Conservation (phyloP, 495 filamentous ascomycete genomes). For the Trichoderma virens region DNA sequence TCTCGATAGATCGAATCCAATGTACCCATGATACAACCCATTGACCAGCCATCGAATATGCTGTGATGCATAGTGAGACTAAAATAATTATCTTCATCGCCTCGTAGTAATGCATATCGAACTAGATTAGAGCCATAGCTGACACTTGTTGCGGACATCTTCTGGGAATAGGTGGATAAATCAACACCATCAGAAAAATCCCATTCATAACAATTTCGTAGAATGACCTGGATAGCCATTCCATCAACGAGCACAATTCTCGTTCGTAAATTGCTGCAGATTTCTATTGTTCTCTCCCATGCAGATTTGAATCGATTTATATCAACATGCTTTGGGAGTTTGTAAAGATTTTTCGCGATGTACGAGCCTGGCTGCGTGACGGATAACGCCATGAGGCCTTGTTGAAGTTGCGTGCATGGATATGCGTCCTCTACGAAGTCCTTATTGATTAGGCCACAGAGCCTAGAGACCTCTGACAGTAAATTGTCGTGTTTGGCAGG, state of each 20-base stretch:
- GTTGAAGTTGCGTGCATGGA: background rate
- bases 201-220: background rate
- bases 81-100: background rate
- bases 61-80: conserved; percentile 11
- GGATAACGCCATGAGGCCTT: conserved; percentile 36
- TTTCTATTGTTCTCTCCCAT: background rate
- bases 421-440: conserved; percentile 4
- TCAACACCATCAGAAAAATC: background rate
- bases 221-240: background rate
- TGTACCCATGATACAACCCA: background rate
- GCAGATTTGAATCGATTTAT: background rate
- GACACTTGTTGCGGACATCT: background rate
- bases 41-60: conserved; percentile 1
- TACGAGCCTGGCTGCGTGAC: conserved; percentile 4
- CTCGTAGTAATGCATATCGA: background rate
- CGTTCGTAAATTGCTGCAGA: background rate
- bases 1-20: background rate
- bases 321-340: background rate
- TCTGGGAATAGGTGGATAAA: background rate
- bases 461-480: conserved; percentile 15
- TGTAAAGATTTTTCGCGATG: background rate
- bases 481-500: background rate
- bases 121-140: background rate
- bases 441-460: conserved; percentile 11
- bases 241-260: background rate